Base-by-base conservation (phyloP, 768 basidiomycete genomes). In the Podaxis pistillaris region DNA sequence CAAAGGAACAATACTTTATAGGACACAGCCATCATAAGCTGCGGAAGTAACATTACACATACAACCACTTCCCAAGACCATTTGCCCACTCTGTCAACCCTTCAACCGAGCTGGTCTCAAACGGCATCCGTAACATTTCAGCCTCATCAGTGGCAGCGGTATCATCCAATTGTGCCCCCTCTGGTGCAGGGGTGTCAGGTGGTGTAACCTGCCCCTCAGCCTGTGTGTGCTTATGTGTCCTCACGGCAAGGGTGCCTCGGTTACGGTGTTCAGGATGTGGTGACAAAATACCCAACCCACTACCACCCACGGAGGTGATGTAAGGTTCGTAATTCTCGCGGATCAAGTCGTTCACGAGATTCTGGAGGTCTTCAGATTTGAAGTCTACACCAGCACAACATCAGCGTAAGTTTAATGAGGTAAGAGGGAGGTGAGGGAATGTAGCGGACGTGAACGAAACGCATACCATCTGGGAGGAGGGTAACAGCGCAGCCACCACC, bases 401-500 rank as follows among this genome's bases (percentile, higher is more conserved):
- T 65, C 44, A 63, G 65, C 51, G 58, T 56, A 56, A 38, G 17
- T 38, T 40, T 33, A 47, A 46, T 58, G 60, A 56, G 24, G 46
- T 52, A 52, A 33, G 41, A 50, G 30, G 33, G 22, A 37, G 49
- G 65, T 17, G n/a, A 58, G 56, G 56, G 28, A n/a, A 19, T 46
- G 46, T 9, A 33, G 33, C 2, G 33, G 33, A 33, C 33, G 9
- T 30, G 57, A 24, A 51, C 40, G 37, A 28, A 44, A 55, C 88
- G 66, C 67, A 33, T 33, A 96, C 96, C 86, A 76, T 98, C 95
- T 56, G 97, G 97, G 56, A 99, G 82, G 38, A 98, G 84, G 12
- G 96, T 96, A 33, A 98, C 94, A 4, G 95, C 89, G 71, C 97
- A 98, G n/a, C 97, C 97, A 26, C 97, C 97, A 44, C 97, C 97